phyloP scores from a whole-genome alignment of 306 rosid species.

The Cucumis cinereus region DNA sequence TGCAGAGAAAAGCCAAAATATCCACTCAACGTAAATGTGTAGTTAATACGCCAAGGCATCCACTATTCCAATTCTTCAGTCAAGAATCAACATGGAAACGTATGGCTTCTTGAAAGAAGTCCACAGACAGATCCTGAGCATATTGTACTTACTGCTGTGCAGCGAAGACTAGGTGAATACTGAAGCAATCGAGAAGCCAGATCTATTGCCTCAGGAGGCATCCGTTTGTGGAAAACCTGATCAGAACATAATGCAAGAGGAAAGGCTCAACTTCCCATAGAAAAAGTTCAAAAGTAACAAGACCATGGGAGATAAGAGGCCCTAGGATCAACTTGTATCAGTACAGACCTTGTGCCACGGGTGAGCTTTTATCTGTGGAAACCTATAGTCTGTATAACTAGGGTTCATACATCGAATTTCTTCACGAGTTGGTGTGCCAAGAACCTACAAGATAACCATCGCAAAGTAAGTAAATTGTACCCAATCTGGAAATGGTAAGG shows the following conservation, averaged over 20 bases:
- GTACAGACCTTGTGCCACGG: slow-evolving; percentile 92
- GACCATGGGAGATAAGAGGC: background rate
- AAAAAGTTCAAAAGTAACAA: background rate
- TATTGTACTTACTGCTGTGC: slow-evolving; percentile 69
- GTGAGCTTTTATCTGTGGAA: slow-evolving; percentile 91
- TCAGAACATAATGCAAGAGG: background rate
- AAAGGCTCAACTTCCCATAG: background rate
- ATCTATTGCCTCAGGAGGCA: slow-evolving; percentile 98
- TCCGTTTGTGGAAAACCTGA: slow-evolving; percentile 84
- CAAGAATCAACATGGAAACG: background rate
- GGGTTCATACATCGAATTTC: slow-evolving; percentile 99
- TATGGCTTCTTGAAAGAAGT: background rate
- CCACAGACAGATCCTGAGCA: background rate
- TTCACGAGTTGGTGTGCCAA: slow-evolving; percentile 96
- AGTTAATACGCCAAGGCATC: background rate
- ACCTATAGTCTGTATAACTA: slow-evolving; percentile 74
- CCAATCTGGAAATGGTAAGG: background rate
- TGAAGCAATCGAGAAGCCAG: slow-evolving; percentile 85
- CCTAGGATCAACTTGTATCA: background rate
- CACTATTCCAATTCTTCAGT: background rate
- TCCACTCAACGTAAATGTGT: background rate
- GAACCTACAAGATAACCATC: slow-evolving; percentile 44
- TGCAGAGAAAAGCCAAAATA: background rate
- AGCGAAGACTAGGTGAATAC: slow-evolving; percentile 90
- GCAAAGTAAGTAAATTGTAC: background rate